Base-by-base conservation (phyloP, 2,329 filamentous ascomycete species). In the Fusarium paranaense region DNA sequence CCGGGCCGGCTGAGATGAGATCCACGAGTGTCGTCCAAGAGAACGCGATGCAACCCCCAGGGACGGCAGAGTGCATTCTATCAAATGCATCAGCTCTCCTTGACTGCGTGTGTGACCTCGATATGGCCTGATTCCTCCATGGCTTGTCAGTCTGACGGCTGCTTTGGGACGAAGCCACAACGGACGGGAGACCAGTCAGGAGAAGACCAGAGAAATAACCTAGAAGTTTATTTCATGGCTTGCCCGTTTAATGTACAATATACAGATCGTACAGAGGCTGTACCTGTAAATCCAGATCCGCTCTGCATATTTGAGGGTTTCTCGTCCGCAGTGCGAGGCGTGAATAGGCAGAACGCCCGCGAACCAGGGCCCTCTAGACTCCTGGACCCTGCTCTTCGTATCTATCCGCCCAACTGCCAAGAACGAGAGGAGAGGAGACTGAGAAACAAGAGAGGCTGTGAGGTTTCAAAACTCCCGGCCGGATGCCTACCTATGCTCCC, bases 201-300 rank as follows among this genome's bases (percentile, higher is more conserved):
- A 54, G 37, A 68, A 61, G 61, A 16, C 16, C 5, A 27, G 10
- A 37, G 20, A 54, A 70, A 74, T 73, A 74, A 74, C 50, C 65
- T 72, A 63, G 72, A 74, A 75, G 69, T 74, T 54, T 74, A 69
- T 60, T 64, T 38, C 27, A 37, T 74, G 63, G 65, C 25, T 62
- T 50, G n/a, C 25, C 25, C 11, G 50, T 5, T 40, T 40, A 27
- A 54, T 54, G 33, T 42, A 42, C 47, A 54, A n/a, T 22, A 56
- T 60, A 6, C 64, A 66, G 33, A 42, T 47, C 52, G 50, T 32
- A 32, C 27, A 20, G 68, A n/a, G 52, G 35, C 40, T 67, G 59
- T 40, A 22, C 52, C 11, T 57, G 32, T 33, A 62, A 56, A 54
- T 45, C 71, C 69, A 67, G 59, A 52, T 62, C 57, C 52, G 32